phyloP scores from a whole-genome alignment of 1,284 basidiomycete genomes.

The Athelia psychrophila region DNA sequence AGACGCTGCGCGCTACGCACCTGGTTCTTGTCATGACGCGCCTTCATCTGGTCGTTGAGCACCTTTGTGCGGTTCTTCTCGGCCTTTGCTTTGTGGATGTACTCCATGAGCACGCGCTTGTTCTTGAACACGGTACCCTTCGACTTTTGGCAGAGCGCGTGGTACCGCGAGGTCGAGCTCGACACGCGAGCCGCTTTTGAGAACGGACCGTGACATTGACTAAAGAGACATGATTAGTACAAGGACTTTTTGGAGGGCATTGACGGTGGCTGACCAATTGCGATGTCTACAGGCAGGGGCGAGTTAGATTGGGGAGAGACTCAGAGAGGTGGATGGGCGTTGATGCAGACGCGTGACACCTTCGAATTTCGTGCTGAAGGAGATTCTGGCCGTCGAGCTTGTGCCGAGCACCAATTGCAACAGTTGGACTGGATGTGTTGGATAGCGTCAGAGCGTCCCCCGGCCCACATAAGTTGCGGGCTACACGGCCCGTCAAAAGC shows the following conservation, averaged over 20 bases:
- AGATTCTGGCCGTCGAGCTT: no score
- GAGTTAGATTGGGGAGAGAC: neutral
- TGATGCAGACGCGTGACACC: no score
- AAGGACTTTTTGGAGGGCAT: neutral
- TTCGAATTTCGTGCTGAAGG: no score
- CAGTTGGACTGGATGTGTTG: no score
- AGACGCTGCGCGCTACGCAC: no score
- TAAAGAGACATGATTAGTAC: slow-evolving; percentile 11
- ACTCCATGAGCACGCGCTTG: slow-evolving; percentile 99
- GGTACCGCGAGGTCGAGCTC: slow-evolving; percentile 99
- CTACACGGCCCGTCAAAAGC: no score
- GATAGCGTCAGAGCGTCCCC: no score
- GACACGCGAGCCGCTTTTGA: slow-evolving; percentile 99
- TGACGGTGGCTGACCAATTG: neutral
- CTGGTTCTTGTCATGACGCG: slow-evolving; percentile 92
- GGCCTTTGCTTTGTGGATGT: slow-evolving; percentile 99
- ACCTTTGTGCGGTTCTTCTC: slow-evolving; percentile 99
- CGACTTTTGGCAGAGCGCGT: slow-evolving; percentile 98
- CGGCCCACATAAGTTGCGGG: no score
- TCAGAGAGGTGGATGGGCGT: slow-evolving; percentile 11
- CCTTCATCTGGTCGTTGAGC: slow-evolving; percentile 98
- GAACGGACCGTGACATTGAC: slow-evolving; percentile 92
- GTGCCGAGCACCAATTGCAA: no score
- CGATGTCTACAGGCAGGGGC: neutral
- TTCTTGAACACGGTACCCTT: slow-evolving; percentile 99